Percentiles rank a stretch among this genome's conserved stretches.
These are phyloP conservation scores for Mycena floridula DNA, from an alignment of 768 basidiomycete genomes.

Conservation along the genomic window DNA sequence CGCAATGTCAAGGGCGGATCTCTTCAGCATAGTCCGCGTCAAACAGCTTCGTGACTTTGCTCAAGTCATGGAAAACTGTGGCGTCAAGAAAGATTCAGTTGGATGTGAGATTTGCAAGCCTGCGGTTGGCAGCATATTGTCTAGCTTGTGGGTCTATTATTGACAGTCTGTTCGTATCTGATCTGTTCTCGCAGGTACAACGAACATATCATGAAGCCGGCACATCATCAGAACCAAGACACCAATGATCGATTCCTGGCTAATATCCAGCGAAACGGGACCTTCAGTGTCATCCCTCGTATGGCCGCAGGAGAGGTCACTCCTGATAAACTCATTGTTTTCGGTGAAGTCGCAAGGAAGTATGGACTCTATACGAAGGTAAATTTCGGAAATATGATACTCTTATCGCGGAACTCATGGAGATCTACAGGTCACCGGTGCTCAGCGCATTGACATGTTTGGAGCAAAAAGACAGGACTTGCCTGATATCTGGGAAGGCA, in stretches of 20 bases:
- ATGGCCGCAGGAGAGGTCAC: constrained; percentile 67
- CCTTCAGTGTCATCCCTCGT: constrained; percentile 68
- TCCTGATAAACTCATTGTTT: constrained; percentile 57
- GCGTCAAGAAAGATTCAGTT: constrained; percentile 38
- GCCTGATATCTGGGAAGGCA: constrained; percentile 43
- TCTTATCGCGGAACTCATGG: neutral
- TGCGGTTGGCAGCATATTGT: constrained; percentile 47
- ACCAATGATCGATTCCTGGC: constrained; percentile 68
- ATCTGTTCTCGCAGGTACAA: constrained; percentile 35
- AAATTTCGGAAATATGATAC: neutral
- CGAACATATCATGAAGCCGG: constrained; percentile 56
- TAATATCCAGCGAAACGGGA: constrained; percentile 68
- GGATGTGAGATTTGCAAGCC: constrained; percentile 78
- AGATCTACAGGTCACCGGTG: constrained; percentile 19
- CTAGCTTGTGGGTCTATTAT: constrained; percentile 26
- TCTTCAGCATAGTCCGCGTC: constrained; percentile 61
- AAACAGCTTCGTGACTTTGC: constrained; percentile 53
- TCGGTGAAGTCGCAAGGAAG: constrained; percentile 63
- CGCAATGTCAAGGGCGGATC: constrained; percentile 53
- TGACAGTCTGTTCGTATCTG: neutral
- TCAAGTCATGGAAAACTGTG: constrained; percentile 45
- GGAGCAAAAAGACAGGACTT: constrained; percentile 66
- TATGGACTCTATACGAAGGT: constrained; percentile 61
- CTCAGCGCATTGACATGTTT: constrained; percentile 65
- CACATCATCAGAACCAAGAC: constrained; percentile 64